Evolutionary conservation across 208 protist species (phyloP).

Genomic region (Wallacemonas rigidus): DNA sequence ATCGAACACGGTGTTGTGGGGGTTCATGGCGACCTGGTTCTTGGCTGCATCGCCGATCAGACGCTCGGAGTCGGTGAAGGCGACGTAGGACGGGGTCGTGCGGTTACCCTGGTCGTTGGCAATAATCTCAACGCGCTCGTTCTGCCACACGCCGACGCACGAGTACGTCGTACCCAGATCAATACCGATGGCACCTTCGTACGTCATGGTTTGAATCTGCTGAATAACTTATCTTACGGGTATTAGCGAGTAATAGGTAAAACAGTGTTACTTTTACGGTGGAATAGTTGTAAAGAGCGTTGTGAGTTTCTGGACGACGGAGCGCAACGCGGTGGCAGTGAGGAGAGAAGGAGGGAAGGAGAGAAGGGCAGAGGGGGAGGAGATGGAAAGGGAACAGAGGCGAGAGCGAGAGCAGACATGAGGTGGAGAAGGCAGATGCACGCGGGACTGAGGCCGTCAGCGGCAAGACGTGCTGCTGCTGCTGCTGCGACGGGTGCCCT

Average conservation of each 20-base stretch:
- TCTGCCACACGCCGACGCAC: conserved; percentile 93
- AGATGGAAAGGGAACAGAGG: too few species aligned
- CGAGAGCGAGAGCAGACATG: too few species aligned
- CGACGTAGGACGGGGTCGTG: conserved; percentile 99
- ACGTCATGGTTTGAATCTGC: not conserved
- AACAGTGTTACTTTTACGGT: not conserved
- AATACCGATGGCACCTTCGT: conserved; percentile 86
- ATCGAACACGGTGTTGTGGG: conserved; percentile 92
- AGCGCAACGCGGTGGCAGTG: not conserved
- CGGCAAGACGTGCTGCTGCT: too few species aligned
- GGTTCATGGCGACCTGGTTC: conserved; percentile 89
- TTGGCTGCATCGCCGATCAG: conserved; percentile 96
- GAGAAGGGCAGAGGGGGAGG: not conserved
- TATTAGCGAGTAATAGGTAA: not conserved
- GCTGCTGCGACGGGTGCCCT: too few species aligned
- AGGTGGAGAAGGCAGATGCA: too few species aligned
- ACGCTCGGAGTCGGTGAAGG: conserved; percentile 96
- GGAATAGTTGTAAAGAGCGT: not conserved
- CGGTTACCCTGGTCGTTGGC: conserved; percentile 99
- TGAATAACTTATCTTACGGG: not conserved
- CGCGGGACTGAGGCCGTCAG: too few species aligned
- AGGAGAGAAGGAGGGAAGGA: not conserved
- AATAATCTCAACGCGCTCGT: conserved; percentile 95
- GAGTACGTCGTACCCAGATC: conserved; percentile 97
- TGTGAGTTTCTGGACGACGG: not conserved